Conservation (phyloP, 768 basidiomycete genomes). For the Rhodotorula toruloides region DNA sequence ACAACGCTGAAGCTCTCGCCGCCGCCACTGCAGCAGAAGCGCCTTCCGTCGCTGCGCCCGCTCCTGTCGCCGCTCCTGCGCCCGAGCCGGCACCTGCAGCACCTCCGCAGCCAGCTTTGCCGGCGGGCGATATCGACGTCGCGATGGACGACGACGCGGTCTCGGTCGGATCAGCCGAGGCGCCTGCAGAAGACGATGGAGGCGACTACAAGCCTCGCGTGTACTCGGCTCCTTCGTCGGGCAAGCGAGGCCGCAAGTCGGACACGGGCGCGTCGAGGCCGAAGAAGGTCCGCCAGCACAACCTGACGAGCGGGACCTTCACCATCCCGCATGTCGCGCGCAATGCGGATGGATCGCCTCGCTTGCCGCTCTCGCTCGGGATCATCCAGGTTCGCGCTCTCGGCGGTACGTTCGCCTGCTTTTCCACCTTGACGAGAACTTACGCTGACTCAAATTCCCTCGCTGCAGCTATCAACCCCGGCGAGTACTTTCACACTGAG, state of each 20-base stretch:
- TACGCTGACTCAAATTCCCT: neutral
- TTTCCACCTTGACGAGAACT: no score
- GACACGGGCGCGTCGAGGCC: constrained; percentile 58
- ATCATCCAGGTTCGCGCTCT: constrained; percentile 76
- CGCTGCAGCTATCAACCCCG: constrained; percentile 31
- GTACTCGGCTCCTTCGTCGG: constrained; percentile 4
- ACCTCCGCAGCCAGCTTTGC: constrained; percentile 44
- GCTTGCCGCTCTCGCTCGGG: constrained; percentile 73
- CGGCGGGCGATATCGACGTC: constrained; percentile 50
- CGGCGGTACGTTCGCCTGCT: constrained; percentile 52
- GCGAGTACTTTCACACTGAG: constrained; percentile 80
- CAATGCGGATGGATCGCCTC: constrained; percentile 58
- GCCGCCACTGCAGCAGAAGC: constrained; percentile 52
- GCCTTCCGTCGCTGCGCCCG: constrained; percentile 47
- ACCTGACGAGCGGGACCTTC: constrained; percentile 52
- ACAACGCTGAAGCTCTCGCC: constrained; percentile 52
- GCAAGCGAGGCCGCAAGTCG: constrained; percentile 42
- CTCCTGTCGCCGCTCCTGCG: no score
- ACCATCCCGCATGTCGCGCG: constrained; percentile 74
- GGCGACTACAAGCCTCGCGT: constrained; percentile 49
- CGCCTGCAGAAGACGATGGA: constrained; percentile 41
- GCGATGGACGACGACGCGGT: constrained; percentile 49
- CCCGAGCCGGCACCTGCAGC: no score
- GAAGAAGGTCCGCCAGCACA: constrained; percentile 73
- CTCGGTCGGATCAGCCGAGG: constrained; percentile 28